Conservation (phyloP, 1,284 basidiomycete species). For the Sporisorium graminicola region DNA sequence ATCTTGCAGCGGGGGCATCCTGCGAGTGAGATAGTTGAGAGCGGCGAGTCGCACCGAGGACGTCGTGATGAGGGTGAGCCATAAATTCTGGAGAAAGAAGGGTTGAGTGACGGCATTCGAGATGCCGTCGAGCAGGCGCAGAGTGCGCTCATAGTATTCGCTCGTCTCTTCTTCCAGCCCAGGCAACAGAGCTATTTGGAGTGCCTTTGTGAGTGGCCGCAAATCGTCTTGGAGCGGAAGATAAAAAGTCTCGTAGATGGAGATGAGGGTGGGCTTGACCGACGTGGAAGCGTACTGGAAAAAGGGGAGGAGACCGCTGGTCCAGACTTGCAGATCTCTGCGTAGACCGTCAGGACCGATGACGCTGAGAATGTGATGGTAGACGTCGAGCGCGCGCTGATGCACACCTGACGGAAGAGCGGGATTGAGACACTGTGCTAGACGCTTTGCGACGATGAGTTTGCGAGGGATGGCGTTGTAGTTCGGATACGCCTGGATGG, state of each 20-base stretch:
- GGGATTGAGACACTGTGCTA: conserved; percentile 96
- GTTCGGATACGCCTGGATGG: conserved; percentile 88
- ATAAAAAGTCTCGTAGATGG: conserved; percentile 73
- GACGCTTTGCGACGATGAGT: conserved; percentile 90
- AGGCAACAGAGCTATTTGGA: conserved; percentile 91
- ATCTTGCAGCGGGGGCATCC: conserved; percentile 74
- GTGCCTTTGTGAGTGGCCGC: conserved; percentile 90
- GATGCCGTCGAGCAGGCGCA: conserved; percentile 83
- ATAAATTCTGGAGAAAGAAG: conserved; percentile 95
- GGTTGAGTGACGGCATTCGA: conserved; percentile 78
- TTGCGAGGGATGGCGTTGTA: conserved; percentile 97
- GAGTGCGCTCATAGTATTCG: conserved; percentile 89
- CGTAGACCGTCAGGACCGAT: conserved; percentile 89
- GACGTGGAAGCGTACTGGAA: conserved; percentile 97
- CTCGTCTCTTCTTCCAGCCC: conserved; percentile 63
- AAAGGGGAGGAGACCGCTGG: conserved; percentile 95
- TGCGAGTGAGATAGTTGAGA: conserved; percentile 85
- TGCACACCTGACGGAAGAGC: conserved; percentile 96
- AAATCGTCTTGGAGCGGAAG: conserved; percentile 85
- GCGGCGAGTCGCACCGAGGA: conserved; percentile 86
- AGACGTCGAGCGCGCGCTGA: conserved; percentile 94
- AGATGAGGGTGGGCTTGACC: conserved; percentile 59
- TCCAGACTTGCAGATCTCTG: conserved; percentile 92
- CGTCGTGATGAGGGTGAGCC: conserved; percentile 92
- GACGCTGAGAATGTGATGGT: conserved; percentile 87